phyloP scores from a whole-genome alignment of 352 stramenopile species.

The Globisporangium cylindrosporum region DNA sequence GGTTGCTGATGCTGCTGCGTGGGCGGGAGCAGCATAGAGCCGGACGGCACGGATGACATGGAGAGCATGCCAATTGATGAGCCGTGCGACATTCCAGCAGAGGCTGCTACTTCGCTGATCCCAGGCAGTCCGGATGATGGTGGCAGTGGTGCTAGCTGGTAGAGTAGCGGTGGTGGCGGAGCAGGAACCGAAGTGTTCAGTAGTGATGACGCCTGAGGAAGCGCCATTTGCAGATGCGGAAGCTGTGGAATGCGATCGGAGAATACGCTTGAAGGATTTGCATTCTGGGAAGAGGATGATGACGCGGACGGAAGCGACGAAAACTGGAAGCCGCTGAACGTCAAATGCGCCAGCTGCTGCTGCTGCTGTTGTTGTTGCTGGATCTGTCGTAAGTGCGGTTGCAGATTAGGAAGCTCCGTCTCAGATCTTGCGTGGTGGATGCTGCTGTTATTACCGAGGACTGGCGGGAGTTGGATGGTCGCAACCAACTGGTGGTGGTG shows the following conservation, averaged over 20 bases:
- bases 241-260: slow-evolving; percentile 36
- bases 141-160: slow-evolving; percentile 9
- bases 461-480: slow-evolving; percentile 15
- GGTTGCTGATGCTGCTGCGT: slow-evolving; percentile 5
- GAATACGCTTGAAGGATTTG: slow-evolving; percentile 20
- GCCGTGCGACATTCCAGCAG: background rate
- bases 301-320: slow-evolving; percentile 27
- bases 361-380: slow-evolving; percentile 14
- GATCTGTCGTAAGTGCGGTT: slow-evolving; percentile 20
- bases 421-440: slow-evolving; percentile 2
- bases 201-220: slow-evolving; percentile 40
- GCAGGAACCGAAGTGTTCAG: slow-evolving; percentile 32
- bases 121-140: slow-evolving; percentile 18
- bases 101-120: slow-evolving; percentile 15
- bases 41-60: slow-evolving; percentile 16
- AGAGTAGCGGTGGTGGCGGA: slow-evolving; percentile 33
- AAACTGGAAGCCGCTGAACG: slow-evolving; percentile 31
- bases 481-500: background rate
- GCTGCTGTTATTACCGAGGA: slow-evolving; percentile 14
- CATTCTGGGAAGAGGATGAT: slow-evolving; percentile 10
- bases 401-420: slow-evolving; percentile 22
- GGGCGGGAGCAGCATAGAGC: background rate
- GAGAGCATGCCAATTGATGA: slow-evolving; percentile 19
- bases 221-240: slow-evolving; percentile 52
- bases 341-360: background rate